These are phyloP conservation scores for Candida gigantensis DNA, from an alignment of 1,139 yeast species.

Conservation along the genomic window DNA sequence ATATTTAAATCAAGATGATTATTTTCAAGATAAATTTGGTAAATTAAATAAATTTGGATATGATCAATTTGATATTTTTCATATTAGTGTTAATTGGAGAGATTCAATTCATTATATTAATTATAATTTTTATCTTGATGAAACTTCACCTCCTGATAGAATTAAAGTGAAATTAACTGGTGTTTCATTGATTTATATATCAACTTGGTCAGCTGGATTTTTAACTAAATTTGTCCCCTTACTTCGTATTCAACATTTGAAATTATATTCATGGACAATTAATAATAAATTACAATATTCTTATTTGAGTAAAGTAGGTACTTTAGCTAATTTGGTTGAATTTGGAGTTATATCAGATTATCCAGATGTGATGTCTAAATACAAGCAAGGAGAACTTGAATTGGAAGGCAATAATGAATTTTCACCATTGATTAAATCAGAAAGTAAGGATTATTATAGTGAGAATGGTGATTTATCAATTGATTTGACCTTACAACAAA, in stretches of 20 bases:
- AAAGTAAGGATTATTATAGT: conserved; percentile 11
- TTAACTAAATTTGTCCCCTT: conserved; percentile 40
- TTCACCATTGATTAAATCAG: conserved; percentile 5
- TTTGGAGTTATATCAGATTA: conserved; percentile 64
- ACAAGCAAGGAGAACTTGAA: conserved; percentile 14
- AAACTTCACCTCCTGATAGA: conserved; percentile 22
- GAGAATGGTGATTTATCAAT: conserved; percentile 20
- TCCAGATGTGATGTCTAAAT: conserved; percentile 45
- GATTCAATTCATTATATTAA: conserved; percentile 35
- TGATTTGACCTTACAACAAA: conserved; percentile 24
- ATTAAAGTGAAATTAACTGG: conserved; percentile 37
- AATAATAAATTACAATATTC: conserved; percentile 56
- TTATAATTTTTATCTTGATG: conserved; percentile 39
- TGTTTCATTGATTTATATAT: conserved; percentile 39
- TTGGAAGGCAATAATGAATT: conserved; percentile 6
- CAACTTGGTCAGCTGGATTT: conserved; percentile 42
- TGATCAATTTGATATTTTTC: conserved; percentile 35
- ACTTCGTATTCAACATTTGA: conserved; percentile 42
- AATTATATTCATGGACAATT: conserved; percentile 81
- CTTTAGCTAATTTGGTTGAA: conserved; percentile 26
- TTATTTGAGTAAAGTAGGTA: conserved; percentile 34
- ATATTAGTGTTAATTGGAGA: conserved; percentile 39
- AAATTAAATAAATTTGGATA: conserved; percentile 20
- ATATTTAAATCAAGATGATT: conserved; percentile 45
- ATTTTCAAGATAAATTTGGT: conserved; percentile 27